phyloP scores from a whole-genome alignment of 306 rosid genomes.

The Styphnolobium japonicum region DNA sequence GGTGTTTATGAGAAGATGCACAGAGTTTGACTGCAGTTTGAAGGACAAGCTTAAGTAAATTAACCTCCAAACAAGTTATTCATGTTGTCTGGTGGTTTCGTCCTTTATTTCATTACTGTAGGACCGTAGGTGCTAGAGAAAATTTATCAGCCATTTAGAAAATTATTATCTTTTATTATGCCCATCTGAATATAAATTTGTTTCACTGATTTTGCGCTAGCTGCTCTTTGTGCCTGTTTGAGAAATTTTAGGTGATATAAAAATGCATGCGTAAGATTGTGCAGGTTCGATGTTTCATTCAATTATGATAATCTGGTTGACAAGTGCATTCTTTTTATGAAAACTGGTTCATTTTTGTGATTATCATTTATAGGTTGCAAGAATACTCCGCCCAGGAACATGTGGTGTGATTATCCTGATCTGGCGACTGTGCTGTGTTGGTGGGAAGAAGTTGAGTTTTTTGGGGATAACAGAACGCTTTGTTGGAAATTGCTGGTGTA shows the following conservation, averaged over 20 bases:
- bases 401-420: not conserved
- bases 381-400: not conserved
- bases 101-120: not conserved
- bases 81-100: not conserved
- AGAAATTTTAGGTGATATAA: not conserved
- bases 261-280: not conserved
- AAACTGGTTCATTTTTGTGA: not conserved
- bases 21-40: not conserved
- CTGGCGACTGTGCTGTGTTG: not conserved
- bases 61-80: not conserved
- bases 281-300: not conserved
- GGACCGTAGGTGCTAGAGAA: not conserved
- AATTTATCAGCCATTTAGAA: not conserved
- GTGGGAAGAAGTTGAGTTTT: not conserved
- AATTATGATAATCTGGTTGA: not conserved
- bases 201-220: not conserved
- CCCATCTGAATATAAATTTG: not conserved
- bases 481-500: conserved; percentile 3
- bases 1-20: not conserved
- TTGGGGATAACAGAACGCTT: conserved; percentile 14
- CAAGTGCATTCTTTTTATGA: not conserved
- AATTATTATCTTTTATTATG: not conserved
- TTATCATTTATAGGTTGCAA: conserved; percentile 14
- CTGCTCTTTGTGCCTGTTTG: not conserved
- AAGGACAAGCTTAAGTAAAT: not conserved